Percentiles rank a stretch among this genome's conserved stretches.
Conservation (phyloP, 495 filamentous ascomycete genomes). For the Aspergillus bertholletiae region DNA sequence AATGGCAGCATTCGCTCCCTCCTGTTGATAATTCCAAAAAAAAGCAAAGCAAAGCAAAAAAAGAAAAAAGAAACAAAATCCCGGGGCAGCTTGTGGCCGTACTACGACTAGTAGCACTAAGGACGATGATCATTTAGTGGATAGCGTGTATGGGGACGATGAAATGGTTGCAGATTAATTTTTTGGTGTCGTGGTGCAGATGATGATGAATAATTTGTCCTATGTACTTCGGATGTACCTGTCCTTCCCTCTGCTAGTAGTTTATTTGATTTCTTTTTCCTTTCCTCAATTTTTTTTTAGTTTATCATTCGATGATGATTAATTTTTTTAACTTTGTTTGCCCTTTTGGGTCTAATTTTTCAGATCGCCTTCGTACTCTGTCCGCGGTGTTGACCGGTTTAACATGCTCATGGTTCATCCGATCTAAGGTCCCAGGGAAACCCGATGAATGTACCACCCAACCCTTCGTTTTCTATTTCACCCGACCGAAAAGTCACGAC, state of each 20-base stretch:
- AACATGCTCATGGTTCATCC: neutral
- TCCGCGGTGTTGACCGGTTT: neutral
- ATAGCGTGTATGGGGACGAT: constrained; percentile 14
- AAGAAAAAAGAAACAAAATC: constrained; percentile 1
- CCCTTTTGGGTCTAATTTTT: neutral
- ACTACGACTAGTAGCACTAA: too few species aligned
- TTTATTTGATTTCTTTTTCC: neutral
- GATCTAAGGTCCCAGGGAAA: neutral
- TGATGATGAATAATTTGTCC: neutral
- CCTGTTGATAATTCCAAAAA: constrained; percentile 1
- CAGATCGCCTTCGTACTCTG: neutral
- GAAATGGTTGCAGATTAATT: constrained; percentile 9
- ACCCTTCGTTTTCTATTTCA: neutral
- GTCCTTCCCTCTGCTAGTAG: too few species aligned
- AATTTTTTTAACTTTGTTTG: neutral
- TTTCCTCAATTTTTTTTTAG: neutral
- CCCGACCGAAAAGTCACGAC: neutral
- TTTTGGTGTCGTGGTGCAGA: neutral
- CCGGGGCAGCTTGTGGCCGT: constrained; percentile 8
- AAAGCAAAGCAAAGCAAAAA: neutral
- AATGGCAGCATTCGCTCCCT: constrained; percentile 20
- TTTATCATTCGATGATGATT: neutral
- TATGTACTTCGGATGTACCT: neutral
- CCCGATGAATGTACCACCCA: neutral
- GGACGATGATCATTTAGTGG: constrained; percentile 9